Evolutionary conservation across 305 asterid species (phyloP), one percentile per base, ranked within the genome.

Genomic region (Solanum hybrid): DNA sequence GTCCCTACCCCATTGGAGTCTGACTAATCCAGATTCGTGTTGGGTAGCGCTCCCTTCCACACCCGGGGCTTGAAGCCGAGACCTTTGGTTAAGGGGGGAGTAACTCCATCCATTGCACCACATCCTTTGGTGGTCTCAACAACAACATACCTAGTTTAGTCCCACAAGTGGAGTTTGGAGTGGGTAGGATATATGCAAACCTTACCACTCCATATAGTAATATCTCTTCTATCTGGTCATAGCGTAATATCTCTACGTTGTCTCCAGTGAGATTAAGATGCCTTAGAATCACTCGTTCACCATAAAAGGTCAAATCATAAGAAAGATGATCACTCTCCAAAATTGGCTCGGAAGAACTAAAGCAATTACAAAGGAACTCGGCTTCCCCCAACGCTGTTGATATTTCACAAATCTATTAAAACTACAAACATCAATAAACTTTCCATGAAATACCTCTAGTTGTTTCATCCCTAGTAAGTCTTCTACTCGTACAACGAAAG

Each of bases 361-460:
- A n/a, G n/a, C 15, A 26, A 65, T 80, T 13, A 8, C 13, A 89
- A 79, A 80, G 34, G 17, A 79, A 36, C 38, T 36, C 6, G 79
- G 79, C 45, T 45, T 10, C 17, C 24, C 5, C 5, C 51, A 22
- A 20, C 3, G 1, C 0, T 80, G 88, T 17, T 24, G 81, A 37
- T 33, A 68, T 34, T 51, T 89, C n/a, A 80, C 81, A 2, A 89
- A 81, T 13, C 39, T 33, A 61, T 29, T 65, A 17, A 57, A 80
- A 2, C n/a, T 13, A 26, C 26, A 26, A n/a, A 20, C 15, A 26
- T 89, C 87, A 65, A 11, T 5, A 61, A 61, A 13, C 85, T 34
- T 68, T 7, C 91, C 91, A n/a, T n/a, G 13, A 57, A 89, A 89
- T 51, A 36, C 79, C 33, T 89, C 51, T 29, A 89, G 5, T 26